Evolutionary conservation across 176 grass and related monocot species (phyloP), one percentile per base, ranked within the genome.

Genomic region (Neostapfia colusana): DNA sequence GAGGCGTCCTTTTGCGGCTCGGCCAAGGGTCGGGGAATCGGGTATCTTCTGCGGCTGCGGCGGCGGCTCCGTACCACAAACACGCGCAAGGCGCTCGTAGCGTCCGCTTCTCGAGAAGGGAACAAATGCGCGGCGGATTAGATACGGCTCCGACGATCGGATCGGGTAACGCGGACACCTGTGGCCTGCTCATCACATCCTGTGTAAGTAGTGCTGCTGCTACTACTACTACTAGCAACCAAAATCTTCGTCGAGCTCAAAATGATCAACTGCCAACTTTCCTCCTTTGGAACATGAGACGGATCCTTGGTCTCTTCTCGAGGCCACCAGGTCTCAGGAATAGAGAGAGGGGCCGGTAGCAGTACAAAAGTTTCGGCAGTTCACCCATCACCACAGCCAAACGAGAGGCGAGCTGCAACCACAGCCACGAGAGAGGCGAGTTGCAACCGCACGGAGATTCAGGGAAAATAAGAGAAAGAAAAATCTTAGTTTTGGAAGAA

Each of bases 211-310:
- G 70, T 46, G n/a, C n/a, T n/a, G n/a, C n/a, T n/a, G n/a, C n/a
- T n/a, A n/a, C n/a, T n/a, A n/a, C n/a, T n/a, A n/a, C n/a, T n/a
- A n/a, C n/a, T n/a, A 23, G 17, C n/a, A 0, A 34, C 70, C 63
- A 81, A 70, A 76, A 7, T 6, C 41, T 8, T 70, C 37, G 65
- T 63, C 10, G 8, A 48, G 57, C 14, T 65, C 58, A 58, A 70
- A 18, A 44, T 35, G 38, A 76, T 65, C 28, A 54, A 17, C 78
- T 0, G 45, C 65, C 62, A 37, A 45, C 3, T 76, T 75, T 6
- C 27, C n/a, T 10, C 24, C 56, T 63, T 76, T 64, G 78, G 78
- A 57, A 70, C 26, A 27, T 76, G 65, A 63, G 63, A 81, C 15
- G 16, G 65, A 64, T 71, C 44, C 1, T 64, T 76, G 64, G 60